Evolutionary conservation across 805 yeast species (phyloP).

Genomic region (Candida rishiriensis): DNA sequence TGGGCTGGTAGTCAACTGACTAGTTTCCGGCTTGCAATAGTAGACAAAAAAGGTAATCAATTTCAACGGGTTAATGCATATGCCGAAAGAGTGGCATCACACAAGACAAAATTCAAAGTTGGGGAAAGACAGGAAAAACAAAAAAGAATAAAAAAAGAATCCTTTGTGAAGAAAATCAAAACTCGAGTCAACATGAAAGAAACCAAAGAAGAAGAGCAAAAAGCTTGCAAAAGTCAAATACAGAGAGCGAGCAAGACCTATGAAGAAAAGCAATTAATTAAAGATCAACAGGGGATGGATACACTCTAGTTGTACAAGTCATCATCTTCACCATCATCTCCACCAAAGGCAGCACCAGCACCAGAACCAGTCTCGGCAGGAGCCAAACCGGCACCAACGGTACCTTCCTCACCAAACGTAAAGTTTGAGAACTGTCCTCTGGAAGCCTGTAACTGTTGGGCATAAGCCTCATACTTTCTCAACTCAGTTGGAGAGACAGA

Average conservation of each 20-base stretch:
- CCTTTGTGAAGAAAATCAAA: not conserved
- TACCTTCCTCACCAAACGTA: constrained; percentile 57
- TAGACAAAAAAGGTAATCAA: too few relatives aligned
- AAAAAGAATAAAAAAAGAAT: not conserved
- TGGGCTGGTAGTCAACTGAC: too few relatives aligned
- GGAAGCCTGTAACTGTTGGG: constrained; percentile 92
- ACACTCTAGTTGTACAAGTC: constrained; percentile 34
- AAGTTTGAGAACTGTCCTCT: constrained; percentile 93
- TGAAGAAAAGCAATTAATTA: not conserved
- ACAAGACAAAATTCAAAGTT: too few relatives aligned
- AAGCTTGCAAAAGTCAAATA: not conserved
- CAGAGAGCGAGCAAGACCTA: not conserved
- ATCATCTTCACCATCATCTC: constrained; percentile 46
- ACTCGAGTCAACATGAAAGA: not conserved
- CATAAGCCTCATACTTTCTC: constrained; percentile 97
- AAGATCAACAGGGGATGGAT: not conserved
- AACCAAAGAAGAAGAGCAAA: not conserved
- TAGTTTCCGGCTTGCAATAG: too few relatives aligned
- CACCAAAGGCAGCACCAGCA: constrained; percentile 43
- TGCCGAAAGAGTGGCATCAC: too few relatives aligned
- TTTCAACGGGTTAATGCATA: too few relatives aligned
- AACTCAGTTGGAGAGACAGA: constrained; percentile 96
- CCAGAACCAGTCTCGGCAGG: constrained; percentile 26
- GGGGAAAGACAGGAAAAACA: not conserved
- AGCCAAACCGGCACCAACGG: constrained; percentile 26